A percentile compares a stretch with the other conserved stretches of the same genome.
Evolutionary conservation across 768 basidiomycete species (phyloP).

Genomic region (Hygrocybe coccinea): DNA sequence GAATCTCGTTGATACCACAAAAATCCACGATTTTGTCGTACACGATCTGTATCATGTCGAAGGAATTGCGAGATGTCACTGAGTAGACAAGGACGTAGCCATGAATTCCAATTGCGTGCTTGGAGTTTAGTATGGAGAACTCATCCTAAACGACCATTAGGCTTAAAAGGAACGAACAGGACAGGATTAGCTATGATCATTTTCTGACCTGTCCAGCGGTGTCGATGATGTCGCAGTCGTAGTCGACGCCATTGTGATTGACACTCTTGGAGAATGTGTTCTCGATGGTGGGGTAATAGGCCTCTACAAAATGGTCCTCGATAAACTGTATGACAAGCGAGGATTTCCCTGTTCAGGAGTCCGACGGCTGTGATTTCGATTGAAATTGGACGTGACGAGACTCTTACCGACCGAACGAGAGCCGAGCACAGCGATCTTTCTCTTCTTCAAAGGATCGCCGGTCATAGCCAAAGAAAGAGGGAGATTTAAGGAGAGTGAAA

Average conservation of each 20-base stretch:
- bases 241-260: slow-evolving; percentile 82
- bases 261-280: slow-evolving; percentile 81
- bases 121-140: slow-evolving; percentile 87
- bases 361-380: too few relatives aligned
- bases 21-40: slow-evolving; percentile 92
- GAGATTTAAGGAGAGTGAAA: slow-evolving; percentile 4
- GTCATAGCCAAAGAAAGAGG: slow-evolving; percentile 3
- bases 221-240: slow-evolving; percentile 96
- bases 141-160: slow-evolving; percentile 64
- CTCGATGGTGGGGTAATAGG: slow-evolving; percentile 96
- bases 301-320: slow-evolving; percentile 85
- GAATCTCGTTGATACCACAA: slow-evolving; percentile 76
- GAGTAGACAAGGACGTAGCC: slow-evolving; percentile 97
- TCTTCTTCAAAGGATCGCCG: slow-evolving; percentile 52
- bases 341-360: slow-evolving; percentile 69
- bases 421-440: slow-evolving; percentile 86
- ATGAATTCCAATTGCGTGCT: slow-evolving; percentile 95
- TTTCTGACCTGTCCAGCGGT: slow-evolving; percentile 94
- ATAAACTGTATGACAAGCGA: slow-evolving; percentile 91
- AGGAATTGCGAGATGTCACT: slow-evolving; percentile 81
- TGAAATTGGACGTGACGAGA: slow-evolving; percentile 11
- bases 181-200: slow-evolving; percentile 8
- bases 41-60: slow-evolving; percentile 91
- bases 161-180: not conserved
- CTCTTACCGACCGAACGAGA: slow-evolving; percentile 81